Percentiles rank a stretch among this genome's conserved stretches.
Conservation (phyloP, 2,329 filamentous ascomycete species). For the Neocucurbitaria cava region DNA sequence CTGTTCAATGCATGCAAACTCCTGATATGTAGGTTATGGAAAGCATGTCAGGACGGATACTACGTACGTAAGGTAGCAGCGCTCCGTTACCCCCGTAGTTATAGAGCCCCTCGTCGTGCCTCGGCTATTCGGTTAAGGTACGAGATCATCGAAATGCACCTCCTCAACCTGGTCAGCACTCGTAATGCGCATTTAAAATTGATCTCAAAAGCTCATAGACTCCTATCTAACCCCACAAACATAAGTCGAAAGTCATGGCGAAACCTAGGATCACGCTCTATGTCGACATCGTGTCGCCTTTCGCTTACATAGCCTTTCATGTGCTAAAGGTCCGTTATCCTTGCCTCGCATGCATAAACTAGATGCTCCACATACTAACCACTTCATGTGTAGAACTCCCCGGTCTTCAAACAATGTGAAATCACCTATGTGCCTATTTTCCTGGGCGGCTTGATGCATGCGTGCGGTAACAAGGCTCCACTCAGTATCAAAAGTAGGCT, state of each 20-base stretch:
- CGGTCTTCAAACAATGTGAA: conserved; percentile 62
- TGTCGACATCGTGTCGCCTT: conserved; percentile 66
- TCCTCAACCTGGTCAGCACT: neutral
- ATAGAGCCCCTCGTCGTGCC: neutral
- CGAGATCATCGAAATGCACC: neutral
- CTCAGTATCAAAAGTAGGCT: conserved; percentile 62
- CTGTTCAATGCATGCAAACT: no score
- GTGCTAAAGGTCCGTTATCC: conserved; percentile 54
- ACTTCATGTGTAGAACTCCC: conserved; percentile 55
- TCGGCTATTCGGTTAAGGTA: conserved; percentile 3
- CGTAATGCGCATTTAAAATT: neutral
- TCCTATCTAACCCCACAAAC: neutral
- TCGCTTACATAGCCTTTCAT: conserved; percentile 67
- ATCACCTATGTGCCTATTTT: conserved; percentile 66
- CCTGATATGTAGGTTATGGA: no score
- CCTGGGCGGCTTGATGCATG: conserved; percentile 66
- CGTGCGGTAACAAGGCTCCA: conserved; percentile 61
- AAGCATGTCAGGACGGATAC: no score
- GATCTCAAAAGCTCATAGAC: neutral
- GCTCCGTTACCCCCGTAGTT: neutral
- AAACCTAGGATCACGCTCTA: conserved; percentile 63
- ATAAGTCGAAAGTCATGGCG: conserved; percentile 45
- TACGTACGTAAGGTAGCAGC: no score
- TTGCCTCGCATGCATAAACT: neutral
- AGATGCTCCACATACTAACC: neutral